Percentiles rank a stretch among this genome's conserved stretches.
These are phyloP conservation scores for Podospora sp. DNA, from an alignment of 495 filamentous ascomycete species.

Conservation along the genomic window DNA sequence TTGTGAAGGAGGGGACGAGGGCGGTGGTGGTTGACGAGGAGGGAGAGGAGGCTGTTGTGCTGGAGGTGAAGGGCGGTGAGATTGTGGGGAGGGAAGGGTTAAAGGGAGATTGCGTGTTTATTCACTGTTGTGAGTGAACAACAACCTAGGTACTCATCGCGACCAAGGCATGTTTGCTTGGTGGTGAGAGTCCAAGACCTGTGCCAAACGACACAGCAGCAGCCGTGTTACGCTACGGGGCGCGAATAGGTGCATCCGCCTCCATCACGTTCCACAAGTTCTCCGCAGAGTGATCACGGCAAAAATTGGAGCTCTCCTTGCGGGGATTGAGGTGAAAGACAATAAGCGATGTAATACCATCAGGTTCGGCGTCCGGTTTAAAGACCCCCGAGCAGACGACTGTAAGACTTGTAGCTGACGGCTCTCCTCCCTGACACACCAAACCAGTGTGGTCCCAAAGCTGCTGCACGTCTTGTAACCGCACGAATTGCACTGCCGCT, in stretches of 20 bases:
- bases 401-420: neutral
- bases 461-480: neutral
- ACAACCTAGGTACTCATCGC: too few relatives aligned
- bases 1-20: slow-evolving; percentile 35
- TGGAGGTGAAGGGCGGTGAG: neutral
- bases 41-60: neutral
- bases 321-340: neutral
- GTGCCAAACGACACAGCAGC: too few relatives aligned
- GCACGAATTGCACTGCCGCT: neutral
- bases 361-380: neutral
- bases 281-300: neutral
- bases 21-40: slow-evolving; percentile 20
- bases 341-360: neutral
- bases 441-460: neutral
- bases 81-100: neutral
- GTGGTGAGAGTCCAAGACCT: too few relatives aligned
- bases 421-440: neutral
- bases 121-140: neutral
- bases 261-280: neutral
- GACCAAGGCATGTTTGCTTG: too few relatives aligned
- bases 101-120: neutral
- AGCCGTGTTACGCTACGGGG: too few relatives aligned
- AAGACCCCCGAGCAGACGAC: neutral
- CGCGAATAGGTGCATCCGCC: too few relatives aligned
- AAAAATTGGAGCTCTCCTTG: neutral